phyloP scores from a whole-genome alignment of 805 yeast genomes.

The Lachancea cidri region DNA sequence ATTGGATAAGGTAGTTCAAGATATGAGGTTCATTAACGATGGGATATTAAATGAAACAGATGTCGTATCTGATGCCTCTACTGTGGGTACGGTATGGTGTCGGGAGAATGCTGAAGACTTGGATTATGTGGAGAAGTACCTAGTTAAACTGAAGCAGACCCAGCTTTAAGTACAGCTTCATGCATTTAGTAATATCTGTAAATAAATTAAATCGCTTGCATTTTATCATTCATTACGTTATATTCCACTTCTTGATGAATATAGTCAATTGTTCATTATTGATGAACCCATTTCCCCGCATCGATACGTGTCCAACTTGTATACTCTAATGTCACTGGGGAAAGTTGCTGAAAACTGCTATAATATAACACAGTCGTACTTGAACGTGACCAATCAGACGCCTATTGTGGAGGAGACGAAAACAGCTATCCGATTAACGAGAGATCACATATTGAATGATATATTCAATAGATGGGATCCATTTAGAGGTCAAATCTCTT shows the following conservation, averaged over 20 bases:
- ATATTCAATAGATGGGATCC: constrained; percentile 30
- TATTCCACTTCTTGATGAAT: too few relatives aligned
- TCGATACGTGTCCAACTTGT: too few relatives aligned
- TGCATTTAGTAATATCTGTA: too few relatives aligned
- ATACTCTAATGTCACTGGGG: constrained; percentile 10
- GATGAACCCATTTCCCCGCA: too few relatives aligned
- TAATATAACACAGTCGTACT: constrained; percentile 24
- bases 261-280: too few relatives aligned
- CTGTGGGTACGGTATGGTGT: constrained; percentile 24
- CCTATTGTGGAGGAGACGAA: constrained; percentile 24
- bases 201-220: too few relatives aligned
- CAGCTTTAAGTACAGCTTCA: too few relatives aligned
- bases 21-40: constrained; percentile 21
- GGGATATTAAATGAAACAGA: constrained; percentile 17
- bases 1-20: constrained; percentile 17
- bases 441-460: constrained; percentile 19
- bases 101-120: constrained; percentile 20
- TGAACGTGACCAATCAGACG: constrained; percentile 12
- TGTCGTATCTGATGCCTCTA: background rate
- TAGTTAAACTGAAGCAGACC: constrained; percentile 18
- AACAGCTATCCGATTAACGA: constrained; percentile 23
- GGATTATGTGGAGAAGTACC: constrained; percentile 19
- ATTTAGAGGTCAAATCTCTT: constrained; percentile 49
- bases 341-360: constrained; percentile 24
- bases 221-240: too few relatives aligned